Evolutionary conservation across 441 rosid genomes (phyloP).

Genomic region (Rhodomyrtus psidioides): DNA sequence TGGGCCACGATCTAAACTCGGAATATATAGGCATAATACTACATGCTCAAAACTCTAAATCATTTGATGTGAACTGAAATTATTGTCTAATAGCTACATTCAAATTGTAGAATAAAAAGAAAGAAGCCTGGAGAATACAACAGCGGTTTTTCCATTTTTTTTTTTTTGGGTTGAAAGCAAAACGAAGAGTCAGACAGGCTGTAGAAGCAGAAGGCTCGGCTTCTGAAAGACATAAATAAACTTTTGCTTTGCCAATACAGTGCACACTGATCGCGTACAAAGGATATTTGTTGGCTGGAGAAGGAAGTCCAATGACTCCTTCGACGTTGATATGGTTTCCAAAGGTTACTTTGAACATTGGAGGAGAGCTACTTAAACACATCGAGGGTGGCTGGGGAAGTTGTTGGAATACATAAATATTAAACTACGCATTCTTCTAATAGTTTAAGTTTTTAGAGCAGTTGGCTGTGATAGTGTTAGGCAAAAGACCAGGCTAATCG

Average conservation of each 20-base stretch:
- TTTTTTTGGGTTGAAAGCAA: background rate
- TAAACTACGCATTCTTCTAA: too few species aligned
- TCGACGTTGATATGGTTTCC: background rate
- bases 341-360: background rate
- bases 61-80: background rate
- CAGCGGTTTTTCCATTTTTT: background rate
- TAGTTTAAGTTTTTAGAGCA: too few species aligned
- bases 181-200: background rate
- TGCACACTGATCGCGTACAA: background rate
- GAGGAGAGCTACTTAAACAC: background rate
- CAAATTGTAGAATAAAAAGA: background rate
- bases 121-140: background rate
- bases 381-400: background rate
- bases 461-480: too few species aligned
- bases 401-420: too few species aligned
- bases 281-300: background rate
- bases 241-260: background rate
- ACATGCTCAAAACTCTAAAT: background rate
- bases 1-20: background rate
- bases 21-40: background rate
- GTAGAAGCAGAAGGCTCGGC: background rate
- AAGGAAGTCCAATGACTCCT: background rate
- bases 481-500: too few species aligned
- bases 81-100: background rate
- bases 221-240: too few species aligned